Conservation (phyloP, 2,329 filamentous ascomycete species). For the Talaromyces funiculosus region DNA sequence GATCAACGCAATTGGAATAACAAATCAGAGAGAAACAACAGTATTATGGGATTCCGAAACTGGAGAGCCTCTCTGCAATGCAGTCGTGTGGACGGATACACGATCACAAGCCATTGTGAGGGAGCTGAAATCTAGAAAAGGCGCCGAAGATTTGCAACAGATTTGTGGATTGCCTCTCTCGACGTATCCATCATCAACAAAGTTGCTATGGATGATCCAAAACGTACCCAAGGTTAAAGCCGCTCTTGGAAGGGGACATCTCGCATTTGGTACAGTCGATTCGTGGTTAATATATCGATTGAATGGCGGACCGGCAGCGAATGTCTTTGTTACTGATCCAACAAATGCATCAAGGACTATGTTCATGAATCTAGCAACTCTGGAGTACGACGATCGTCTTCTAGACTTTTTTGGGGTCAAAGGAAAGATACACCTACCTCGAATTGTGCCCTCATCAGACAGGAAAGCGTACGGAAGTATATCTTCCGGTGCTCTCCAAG, state of each 20-base stretch:
- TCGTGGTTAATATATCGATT: slow-evolving; percentile 81
- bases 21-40: slow-evolving; percentile 85
- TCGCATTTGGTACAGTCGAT: slow-evolving; percentile 83
- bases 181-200: slow-evolving; percentile 81
- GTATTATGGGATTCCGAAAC: slow-evolving; percentile 77
- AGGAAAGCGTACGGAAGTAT: slow-evolving; percentile 64
- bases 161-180: slow-evolving; percentile 77
- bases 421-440: slow-evolving; percentile 66
- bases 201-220: slow-evolving; percentile 73
- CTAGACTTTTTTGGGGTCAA: slow-evolving; percentile 75
- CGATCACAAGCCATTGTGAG: slow-evolving; percentile 68
- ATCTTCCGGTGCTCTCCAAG: slow-evolving; percentile 58
- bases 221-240: slow-evolving; percentile 65
- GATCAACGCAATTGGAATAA: slow-evolving; percentile 75
- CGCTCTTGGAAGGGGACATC: slow-evolving; percentile 66
- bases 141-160: slow-evolving; percentile 60
- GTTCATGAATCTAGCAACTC: slow-evolving; percentile 81
- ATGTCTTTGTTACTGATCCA: slow-evolving; percentile 75
- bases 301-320: slow-evolving; percentile 60
- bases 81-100: slow-evolving; percentile 87
- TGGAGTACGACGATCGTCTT: slow-evolving; percentile 71
- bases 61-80: slow-evolving; percentile 74
- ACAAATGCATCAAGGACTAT: slow-evolving; percentile 87
- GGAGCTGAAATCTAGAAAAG: slow-evolving; percentile 63
- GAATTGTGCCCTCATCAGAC: slow-evolving; percentile 75